Conservation (phyloP, 2,329 filamentous ascomycete species). For the Cladobotryum mycophilum region DNA sequence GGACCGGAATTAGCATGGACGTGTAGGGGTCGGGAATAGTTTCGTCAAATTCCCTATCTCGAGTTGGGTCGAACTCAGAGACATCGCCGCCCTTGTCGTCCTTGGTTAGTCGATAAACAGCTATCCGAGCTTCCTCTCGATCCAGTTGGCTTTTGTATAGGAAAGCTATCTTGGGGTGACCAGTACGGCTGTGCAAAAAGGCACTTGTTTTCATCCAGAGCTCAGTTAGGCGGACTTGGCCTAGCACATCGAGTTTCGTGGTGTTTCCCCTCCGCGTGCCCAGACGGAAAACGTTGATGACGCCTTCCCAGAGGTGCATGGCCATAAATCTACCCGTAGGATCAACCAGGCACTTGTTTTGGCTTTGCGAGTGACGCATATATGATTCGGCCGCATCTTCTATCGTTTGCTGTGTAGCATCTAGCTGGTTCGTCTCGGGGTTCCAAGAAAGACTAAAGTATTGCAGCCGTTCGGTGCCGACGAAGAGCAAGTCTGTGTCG, state of each 20-base stretch:
- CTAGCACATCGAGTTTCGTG: constrained; percentile 42
- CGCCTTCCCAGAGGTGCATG: constrained; percentile 55
- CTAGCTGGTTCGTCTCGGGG: constrained; percentile 41
- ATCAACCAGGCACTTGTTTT: constrained; percentile 78
- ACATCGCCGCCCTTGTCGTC: constrained; percentile 51
- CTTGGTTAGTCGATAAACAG: constrained; percentile 52
- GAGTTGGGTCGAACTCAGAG: constrained; percentile 48
- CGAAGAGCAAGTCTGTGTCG: constrained; percentile 76
- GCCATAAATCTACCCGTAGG: constrained; percentile 60
- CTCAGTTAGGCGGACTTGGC: constrained; percentile 52
- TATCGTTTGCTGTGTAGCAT: constrained; percentile 46
- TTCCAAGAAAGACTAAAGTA: constrained; percentile 93
- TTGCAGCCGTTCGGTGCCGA: constrained; percentile 82
- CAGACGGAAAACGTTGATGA: constrained; percentile 49
- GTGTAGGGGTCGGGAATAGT: constrained; percentile 50
- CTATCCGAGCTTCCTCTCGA: constrained; percentile 47
- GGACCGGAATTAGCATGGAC: constrained; percentile 57
- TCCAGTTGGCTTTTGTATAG: constrained; percentile 51
- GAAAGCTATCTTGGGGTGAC: constrained; percentile 52
- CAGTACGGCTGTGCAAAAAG: constrained; percentile 53
- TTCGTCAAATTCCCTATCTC: constrained; percentile 49
- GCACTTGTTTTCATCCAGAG: constrained; percentile 53
- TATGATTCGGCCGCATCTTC: constrained; percentile 51
- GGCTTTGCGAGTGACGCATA: constrained; percentile 72
- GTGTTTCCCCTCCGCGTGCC: constrained; percentile 39